A percentile compares a stretch with the other conserved stretches of the same genome.
phyloP scores from a whole-genome alignment of 2,329 filamentous ascomycete genomes.

The Pseudogymnoascus sp. region DNA sequence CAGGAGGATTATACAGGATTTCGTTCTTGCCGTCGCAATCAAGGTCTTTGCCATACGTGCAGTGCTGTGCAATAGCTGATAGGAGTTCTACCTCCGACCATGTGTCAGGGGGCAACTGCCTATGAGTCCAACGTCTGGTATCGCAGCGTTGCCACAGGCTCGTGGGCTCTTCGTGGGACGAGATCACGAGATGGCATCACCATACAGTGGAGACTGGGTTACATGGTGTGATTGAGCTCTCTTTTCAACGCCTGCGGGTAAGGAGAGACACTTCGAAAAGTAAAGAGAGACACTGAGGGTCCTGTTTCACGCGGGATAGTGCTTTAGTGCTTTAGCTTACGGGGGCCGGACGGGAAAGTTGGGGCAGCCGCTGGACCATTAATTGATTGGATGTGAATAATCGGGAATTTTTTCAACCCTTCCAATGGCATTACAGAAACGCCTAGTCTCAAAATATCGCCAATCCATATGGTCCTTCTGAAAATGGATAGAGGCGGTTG shows the following conservation, averaged over 20 bases:
- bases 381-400: conserved; percentile 4
- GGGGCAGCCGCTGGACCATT: conserved; percentile 3
- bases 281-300: conserved; percentile 1
- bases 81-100: not conserved
- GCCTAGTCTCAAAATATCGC: conserved; percentile 1
- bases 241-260: conserved; percentile 5
- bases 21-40: not conserved
- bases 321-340: conserved; percentile 1
- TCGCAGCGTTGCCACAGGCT: conserved; percentile 4
- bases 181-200: conserved; percentile 1
- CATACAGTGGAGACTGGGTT: not conserved
- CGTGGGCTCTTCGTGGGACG: not conserved
- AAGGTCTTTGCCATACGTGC: not conserved
- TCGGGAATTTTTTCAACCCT: not conserved
- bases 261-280: not conserved
- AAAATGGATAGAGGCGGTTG: not conserved
- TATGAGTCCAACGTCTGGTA: not conserved
- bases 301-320: conserved; percentile 4
- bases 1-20: not conserved
- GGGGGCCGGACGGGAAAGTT: conserved; percentile 3
- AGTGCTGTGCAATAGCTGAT: not conserved
- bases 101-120: not conserved
- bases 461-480: not conserved
- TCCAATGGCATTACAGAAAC: not conserved
- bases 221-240: not conserved